These are phyloP conservation scores for Penicillium malachiteum DNA, from an alignment of 495 filamentous ascomycete species.

Conservation along the genomic window DNA sequence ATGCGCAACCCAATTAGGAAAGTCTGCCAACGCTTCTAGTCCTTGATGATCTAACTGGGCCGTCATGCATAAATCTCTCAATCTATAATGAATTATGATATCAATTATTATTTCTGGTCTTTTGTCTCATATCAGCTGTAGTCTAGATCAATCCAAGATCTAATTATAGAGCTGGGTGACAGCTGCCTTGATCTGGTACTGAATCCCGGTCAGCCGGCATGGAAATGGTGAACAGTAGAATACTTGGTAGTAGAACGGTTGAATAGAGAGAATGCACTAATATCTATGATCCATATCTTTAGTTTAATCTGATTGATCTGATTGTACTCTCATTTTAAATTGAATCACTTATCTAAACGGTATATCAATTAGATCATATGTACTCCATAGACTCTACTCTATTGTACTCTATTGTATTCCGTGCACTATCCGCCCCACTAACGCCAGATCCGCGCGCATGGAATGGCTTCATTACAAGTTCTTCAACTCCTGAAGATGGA, in stretches of 20 bases:
- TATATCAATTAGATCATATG: too few species aligned
- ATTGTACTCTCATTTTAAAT: too few species aligned
- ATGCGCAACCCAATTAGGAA: conserved; percentile 22
- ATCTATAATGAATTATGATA: not conserved
- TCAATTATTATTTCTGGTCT: not conserved
- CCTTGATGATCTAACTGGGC: not conserved
- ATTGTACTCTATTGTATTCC: not conserved
- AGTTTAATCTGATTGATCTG: too few species aligned
- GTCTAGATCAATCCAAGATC: too few species aligned
- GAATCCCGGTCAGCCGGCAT: conserved; percentile 8
- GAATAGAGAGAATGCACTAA: not conserved
- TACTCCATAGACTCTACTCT: too few species aligned
- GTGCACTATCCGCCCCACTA: conserved; percentile 10
- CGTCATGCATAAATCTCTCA: not conserved
- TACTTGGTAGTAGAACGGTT: too few species aligned
- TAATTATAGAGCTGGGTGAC: not conserved
- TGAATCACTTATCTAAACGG: too few species aligned
- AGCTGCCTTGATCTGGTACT: not conserved
- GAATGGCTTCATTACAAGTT: not conserved
- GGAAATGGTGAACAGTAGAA: not conserved
- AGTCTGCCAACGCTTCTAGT: not conserved
- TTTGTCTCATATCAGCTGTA: not conserved
- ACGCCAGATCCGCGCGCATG: conserved; percentile 28
- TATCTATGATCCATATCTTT: not conserved
- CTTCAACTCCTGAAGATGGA: not conserved